Percentiles rank a stretch among this genome's conserved stretches.
Evolutionary conservation across 208 protist species (phyloP).

Genomic region (Leishmania major): DNA sequence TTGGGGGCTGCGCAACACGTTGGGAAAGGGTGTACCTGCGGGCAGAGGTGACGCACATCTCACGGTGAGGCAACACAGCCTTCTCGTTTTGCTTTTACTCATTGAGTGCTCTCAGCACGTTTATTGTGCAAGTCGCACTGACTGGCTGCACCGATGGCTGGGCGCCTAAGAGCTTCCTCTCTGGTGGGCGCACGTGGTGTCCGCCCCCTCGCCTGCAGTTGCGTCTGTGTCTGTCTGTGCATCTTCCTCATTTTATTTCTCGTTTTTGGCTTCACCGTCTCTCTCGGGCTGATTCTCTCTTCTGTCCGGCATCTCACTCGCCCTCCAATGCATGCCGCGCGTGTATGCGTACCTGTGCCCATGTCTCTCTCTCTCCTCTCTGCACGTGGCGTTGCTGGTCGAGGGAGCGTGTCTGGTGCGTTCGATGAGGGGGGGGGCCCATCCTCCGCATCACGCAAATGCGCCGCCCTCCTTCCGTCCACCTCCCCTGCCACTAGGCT

Average conservation of each 20-base stretch:
- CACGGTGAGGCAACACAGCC: neutral
- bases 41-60: neutral
- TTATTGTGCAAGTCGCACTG: neutral
- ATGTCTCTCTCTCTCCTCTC: neutral
- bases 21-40: neutral
- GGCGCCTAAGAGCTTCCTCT: neutral
- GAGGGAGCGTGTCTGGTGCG: neutral
- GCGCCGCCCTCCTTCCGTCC: neutral
- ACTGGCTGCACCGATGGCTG: neutral
- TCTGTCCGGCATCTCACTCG: neutral
- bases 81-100: neutral
- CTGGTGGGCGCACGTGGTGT: neutral
- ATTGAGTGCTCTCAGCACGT: neutral
- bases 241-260: neutral
- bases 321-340: neutral
- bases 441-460: neutral
- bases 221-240: neutral
- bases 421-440: neutral
- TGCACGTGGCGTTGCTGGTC: neutral
- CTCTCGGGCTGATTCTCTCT: neutral
- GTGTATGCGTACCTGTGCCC: neutral
- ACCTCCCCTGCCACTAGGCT: neutral
- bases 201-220: neutral
- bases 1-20: neutral
- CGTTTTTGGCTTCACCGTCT: neutral